These are phyloP conservation scores for Lactuca sativa DNA, from an alignment of 129 eudicot genomes.

Conservation along the genomic window DNA sequence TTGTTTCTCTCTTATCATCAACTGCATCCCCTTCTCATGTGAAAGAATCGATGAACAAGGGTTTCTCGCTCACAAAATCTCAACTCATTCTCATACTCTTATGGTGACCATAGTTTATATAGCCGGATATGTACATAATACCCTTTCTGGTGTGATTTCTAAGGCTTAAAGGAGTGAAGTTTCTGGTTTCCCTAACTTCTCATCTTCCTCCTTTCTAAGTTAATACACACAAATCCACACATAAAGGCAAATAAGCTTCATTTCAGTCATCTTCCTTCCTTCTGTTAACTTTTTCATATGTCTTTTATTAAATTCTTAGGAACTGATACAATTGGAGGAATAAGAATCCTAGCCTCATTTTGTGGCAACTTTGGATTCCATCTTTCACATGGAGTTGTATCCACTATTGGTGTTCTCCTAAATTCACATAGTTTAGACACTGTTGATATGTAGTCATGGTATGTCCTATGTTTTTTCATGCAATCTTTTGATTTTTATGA, in stretches of 20 bases:
- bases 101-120: no score
- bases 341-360: constrained; percentile 80
- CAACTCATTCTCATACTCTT: no score
- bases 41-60: no score
- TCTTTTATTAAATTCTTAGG: constrained; percentile 40
- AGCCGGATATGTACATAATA: no score
- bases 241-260: background rate
- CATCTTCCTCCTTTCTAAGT: no score
- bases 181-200: no score
- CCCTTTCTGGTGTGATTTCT: no score
- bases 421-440: constrained; percentile 88
- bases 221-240: no score
- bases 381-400: constrained; percentile 84
- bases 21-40: no score
- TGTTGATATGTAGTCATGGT: constrained; percentile 69
- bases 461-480: constrained; percentile 16
- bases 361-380: constrained; percentile 87
- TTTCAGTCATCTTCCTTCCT: background rate
- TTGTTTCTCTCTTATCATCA: no score
- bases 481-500: background rate
- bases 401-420: constrained; percentile 77
- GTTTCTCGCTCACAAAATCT: no score
- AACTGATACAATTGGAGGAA: constrained; percentile 76
- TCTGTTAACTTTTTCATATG: background rate
- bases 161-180: no score